Evolutionary conservation across 495 filamentous ascomycete genomes (phyloP).

Genomic region (Durotheca rogersii): DNA sequence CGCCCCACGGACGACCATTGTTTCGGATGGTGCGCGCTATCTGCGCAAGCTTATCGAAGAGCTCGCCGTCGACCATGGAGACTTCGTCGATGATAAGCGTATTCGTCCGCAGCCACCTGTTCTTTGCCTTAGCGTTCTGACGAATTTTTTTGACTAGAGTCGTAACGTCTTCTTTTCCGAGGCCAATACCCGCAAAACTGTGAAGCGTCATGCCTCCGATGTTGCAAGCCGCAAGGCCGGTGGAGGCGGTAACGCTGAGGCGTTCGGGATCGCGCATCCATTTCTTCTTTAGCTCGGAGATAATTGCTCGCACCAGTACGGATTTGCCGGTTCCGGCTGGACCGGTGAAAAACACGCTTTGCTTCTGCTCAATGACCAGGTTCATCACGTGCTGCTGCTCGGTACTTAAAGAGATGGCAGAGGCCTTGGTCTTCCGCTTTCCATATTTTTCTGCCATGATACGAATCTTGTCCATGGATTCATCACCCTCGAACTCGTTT

Average conservation of each 20-base stretch:
- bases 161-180: slow-evolving; percentile 84
- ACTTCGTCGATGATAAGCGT: slow-evolving; percentile 91
- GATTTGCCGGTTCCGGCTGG: slow-evolving; percentile 98
- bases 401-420: slow-evolving; percentile 70
- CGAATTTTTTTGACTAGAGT: slow-evolving; percentile 90
- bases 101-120: slow-evolving; percentile 84
- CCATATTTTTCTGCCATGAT: slow-evolving; percentile 41
- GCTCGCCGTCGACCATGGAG: slow-evolving; percentile 96
- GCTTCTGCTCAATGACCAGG: slow-evolving; percentile 68
- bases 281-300: slow-evolving; percentile 73
- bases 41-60: slow-evolving; percentile 93
- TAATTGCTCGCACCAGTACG: slow-evolving; percentile 89
- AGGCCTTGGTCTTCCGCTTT: slow-evolving; percentile 44
- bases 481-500: slow-evolving; percentile 31
- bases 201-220: slow-evolving; percentile 94
- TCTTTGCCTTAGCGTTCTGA: slow-evolving; percentile 81
- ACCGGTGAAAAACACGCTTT: slow-evolving; percentile 97
- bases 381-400: slow-evolving; percentile 85
- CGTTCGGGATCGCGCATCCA: slow-evolving; percentile 71
- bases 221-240: slow-evolving; percentile 93
- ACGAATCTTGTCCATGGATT: slow-evolving; percentile 35
- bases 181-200: slow-evolving; percentile 91
- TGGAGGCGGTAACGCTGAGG: slow-evolving; percentile 91
- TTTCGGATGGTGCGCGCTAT: slow-evolving; percentile 79
- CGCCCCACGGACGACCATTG: slow-evolving; percentile 90